phyloP scores from a whole-genome alignment of 352 stramenopile genomes.

The Stephanocyclus meneghinianus region DNA sequence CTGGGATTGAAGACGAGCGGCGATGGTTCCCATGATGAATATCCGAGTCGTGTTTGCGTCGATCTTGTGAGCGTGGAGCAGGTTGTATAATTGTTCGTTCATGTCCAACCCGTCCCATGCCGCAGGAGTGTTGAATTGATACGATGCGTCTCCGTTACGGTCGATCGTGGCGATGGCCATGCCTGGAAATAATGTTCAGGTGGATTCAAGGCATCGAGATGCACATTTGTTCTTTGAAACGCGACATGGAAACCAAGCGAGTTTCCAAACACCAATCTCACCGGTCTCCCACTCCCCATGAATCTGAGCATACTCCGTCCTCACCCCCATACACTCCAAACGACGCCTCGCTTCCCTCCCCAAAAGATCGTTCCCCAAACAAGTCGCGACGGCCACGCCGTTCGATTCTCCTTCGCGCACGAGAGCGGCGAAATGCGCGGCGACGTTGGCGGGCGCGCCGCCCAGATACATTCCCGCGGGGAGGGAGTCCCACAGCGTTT shows the following conservation, averaged over 20 bases:
- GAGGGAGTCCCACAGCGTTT: slow-evolving; percentile 55
- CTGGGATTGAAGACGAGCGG: slow-evolving; percentile 27
- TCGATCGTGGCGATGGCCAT: slow-evolving; percentile 47
- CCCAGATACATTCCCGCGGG: slow-evolving; percentile 50
- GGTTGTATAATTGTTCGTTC: slow-evolving; percentile 11
- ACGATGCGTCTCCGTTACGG: slow-evolving; percentile 46
- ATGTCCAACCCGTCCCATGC: slow-evolving; percentile 53
- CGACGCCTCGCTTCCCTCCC: slow-evolving; percentile 43
- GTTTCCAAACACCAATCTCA: background rate
- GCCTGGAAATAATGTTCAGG: background rate
- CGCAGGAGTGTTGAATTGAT: slow-evolving; percentile 56
- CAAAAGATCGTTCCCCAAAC: slow-evolving; percentile 53
- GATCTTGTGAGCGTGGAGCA: background rate
- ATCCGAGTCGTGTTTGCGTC: slow-evolving; percentile 8
- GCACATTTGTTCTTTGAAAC: no score
- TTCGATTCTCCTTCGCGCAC: background rate
- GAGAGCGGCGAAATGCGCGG: slow-evolving; percentile 47
- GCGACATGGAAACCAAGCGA: background rate
- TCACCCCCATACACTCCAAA: slow-evolving; percentile 32
- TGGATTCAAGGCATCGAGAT: no score
- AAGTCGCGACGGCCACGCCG: slow-evolving; percentile 33
- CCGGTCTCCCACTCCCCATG: slow-evolving; percentile 38
- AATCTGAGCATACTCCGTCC: slow-evolving; percentile 42
- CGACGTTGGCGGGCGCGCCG: slow-evolving; percentile 52
- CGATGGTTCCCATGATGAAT: slow-evolving; percentile 54